These are phyloP conservation scores for Ciborinia camelliae DNA, from an alignment of 2,329 filamentous ascomycete genomes.

Conservation along the genomic window DNA sequence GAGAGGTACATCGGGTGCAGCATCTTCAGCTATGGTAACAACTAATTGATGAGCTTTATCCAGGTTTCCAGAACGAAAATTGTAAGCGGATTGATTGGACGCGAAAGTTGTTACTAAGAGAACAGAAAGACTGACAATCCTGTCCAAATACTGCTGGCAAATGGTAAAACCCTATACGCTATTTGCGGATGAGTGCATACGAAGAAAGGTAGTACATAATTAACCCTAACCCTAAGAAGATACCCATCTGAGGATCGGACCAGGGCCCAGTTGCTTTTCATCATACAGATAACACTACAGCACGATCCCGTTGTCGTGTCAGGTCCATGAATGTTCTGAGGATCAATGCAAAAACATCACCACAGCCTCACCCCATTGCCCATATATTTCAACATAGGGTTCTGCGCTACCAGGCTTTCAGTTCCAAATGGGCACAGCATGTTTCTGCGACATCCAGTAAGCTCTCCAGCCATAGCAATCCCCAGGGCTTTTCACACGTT, in stretches of 20 bases:
- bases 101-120: not conserved
- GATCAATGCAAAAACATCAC: not conserved
- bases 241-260: not conserved
- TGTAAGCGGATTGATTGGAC: not conserved
- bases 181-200: not conserved
- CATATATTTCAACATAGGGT: not conserved
- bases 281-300: not conserved
- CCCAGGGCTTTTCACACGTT: not conserved
- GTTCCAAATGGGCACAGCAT: not conserved
- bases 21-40: not conserved
- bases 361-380: not conserved
- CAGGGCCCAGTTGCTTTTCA: not conserved
- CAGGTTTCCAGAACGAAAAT: not conserved
- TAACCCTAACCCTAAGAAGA: no score
- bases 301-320: not conserved
- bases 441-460: not conserved
- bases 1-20: not conserved
- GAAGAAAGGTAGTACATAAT: not conserved
- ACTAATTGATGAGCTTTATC: not conserved
- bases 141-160: not conserved
- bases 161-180: not conserved
- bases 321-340: not conserved
- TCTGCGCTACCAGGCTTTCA: not conserved
- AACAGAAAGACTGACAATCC: not conserved
- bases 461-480: not conserved